Evolutionary conservation across 2,329 filamentous ascomycete species (phyloP).

Genomic region (Penicillium brevicompactum): DNA sequence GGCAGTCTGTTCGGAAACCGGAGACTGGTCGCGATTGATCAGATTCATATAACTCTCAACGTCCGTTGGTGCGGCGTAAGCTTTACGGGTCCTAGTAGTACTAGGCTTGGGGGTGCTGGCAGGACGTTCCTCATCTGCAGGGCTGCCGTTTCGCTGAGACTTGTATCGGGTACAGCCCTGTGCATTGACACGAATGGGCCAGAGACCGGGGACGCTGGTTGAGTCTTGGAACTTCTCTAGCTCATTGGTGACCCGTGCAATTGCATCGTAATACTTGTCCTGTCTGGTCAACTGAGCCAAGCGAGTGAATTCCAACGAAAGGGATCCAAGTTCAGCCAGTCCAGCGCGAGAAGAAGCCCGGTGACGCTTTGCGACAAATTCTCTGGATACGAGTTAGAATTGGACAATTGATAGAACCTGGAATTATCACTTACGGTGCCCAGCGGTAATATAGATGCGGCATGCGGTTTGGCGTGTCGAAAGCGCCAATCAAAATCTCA

Average conservation of each 20-base stretch:
- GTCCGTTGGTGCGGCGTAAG: slow-evolving; percentile 22
- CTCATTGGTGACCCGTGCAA: slow-evolving; percentile 81
- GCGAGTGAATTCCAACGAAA: slow-evolving; percentile 86
- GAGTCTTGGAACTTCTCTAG: slow-evolving; percentile 73
- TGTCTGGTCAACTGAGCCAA: slow-evolving; percentile 82
- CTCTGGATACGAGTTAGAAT: slow-evolving; percentile 25
- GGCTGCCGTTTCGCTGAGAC: slow-evolving; percentile 15
- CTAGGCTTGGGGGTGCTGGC: slow-evolving; percentile 3
- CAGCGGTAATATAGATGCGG: slow-evolving; percentile 79
- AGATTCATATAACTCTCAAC: slow-evolving; percentile 28
- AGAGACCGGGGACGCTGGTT: slow-evolving; percentile 75
- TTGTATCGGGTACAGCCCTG: slow-evolving; percentile 68
- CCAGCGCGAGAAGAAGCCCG: slow-evolving; percentile 60
- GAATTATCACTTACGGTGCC: slow-evolving; percentile 57
- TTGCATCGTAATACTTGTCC: slow-evolving; percentile 83
- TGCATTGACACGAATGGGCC: slow-evolving; percentile 75
- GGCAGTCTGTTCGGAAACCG: slow-evolving; percentile 27
- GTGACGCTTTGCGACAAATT: slow-evolving; percentile 64
- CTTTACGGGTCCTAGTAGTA: slow-evolving; percentile 6
- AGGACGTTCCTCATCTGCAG: slow-evolving; percentile 7
- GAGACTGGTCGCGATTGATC: slow-evolving; percentile 21
- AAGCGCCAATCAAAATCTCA: slow-evolving; percentile 77
- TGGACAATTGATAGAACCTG: background rate
- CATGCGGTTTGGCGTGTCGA: slow-evolving; percentile 94
- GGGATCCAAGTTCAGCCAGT: slow-evolving; percentile 72